Evolutionary conservation across 345 rosid genomes (phyloP).

Genomic region (Geranium rotundifolium): DNA sequence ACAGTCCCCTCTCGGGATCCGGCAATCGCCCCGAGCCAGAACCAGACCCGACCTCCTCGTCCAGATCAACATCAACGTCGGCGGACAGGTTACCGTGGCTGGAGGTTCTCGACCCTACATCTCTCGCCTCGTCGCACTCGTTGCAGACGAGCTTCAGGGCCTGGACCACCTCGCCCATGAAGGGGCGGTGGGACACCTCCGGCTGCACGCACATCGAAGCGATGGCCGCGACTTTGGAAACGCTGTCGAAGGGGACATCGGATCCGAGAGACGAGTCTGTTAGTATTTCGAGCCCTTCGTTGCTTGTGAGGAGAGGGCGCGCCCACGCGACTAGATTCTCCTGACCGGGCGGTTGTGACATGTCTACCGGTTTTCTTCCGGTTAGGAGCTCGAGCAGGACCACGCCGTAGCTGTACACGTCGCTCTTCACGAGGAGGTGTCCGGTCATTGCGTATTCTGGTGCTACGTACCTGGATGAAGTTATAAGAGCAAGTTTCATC

Average conservation of each 20-base stretch:
- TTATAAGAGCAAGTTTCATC: too few relatives aligned
- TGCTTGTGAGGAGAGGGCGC: constrained; percentile 63
- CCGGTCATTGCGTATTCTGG: constrained; percentile 99
- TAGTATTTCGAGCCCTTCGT: constrained; percentile 60
- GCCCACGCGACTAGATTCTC: constrained; percentile 94
- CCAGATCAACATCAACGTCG: constrained; percentile 21
- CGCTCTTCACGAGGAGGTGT: constrained; percentile 96
- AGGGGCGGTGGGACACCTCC: constrained; percentile 91
- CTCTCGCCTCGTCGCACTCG: constrained; percentile 77
- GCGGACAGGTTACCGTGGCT: constrained; percentile 33
- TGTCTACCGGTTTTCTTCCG: constrained; percentile 84
- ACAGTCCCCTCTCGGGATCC: constrained; percentile 50
- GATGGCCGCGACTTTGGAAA: constrained; percentile 81
- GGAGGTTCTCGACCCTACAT: constrained; percentile 41
- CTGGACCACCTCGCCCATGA: constrained; percentile 98
- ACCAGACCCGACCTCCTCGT: constrained; percentile 28
- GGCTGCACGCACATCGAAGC: constrained; percentile 98
- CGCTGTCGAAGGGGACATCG: constrained; percentile 59
- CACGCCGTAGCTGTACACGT: constrained; percentile 96
- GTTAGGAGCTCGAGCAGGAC: constrained; percentile 90
- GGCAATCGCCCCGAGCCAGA: constrained; percentile 25
- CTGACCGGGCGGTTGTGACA: constrained; percentile 80
- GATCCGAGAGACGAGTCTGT: constrained; percentile 58
- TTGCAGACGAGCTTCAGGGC: constrained; percentile 82
- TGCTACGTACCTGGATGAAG: constrained; percentile 66